Conservation (phyloP, 306 rosid species). For the Ormosia semicastrata region DNA sequence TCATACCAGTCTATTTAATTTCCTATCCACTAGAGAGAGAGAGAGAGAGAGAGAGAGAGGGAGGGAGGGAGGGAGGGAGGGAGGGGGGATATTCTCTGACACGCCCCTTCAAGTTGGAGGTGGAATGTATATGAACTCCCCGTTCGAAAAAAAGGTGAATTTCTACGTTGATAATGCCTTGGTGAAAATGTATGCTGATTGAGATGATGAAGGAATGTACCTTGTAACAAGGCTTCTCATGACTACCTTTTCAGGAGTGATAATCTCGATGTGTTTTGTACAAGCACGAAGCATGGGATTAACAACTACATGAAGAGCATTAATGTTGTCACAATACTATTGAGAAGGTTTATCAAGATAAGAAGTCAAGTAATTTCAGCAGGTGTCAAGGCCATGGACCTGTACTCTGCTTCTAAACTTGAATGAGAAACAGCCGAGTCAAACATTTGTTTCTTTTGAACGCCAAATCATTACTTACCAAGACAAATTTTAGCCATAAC, state of each 20-base stretch:
- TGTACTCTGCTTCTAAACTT: not conserved
- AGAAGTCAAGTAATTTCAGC: not conserved
- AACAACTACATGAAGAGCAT: not conserved
- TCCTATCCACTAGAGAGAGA: no score
- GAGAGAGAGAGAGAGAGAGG: no score
- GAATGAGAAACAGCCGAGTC: not conserved
- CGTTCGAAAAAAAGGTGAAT: not conserved
- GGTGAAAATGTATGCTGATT: not conserved
- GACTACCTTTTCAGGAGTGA: not conserved
- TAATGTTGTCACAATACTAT: not conserved
- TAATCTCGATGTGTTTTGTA: not conserved
- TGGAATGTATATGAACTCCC: not conserved
- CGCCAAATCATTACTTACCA: not conserved
- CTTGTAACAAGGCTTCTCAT: no score
- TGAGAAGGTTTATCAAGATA: no score
- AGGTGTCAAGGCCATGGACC: not conserved
- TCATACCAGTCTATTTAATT: no score
- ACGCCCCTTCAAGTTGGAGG: no score
- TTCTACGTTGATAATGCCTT: no score
- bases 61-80: no score
- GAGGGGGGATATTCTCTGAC: no score
- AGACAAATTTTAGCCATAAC: not conserved
- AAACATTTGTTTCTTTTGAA: not conserved
- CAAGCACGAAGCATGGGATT: not conserved
- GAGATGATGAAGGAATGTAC: no score